Base-by-base conservation (phyloP, 2,329 filamentous ascomycete genomes). In the Aspergillus brunneoviolaceus region DNA sequence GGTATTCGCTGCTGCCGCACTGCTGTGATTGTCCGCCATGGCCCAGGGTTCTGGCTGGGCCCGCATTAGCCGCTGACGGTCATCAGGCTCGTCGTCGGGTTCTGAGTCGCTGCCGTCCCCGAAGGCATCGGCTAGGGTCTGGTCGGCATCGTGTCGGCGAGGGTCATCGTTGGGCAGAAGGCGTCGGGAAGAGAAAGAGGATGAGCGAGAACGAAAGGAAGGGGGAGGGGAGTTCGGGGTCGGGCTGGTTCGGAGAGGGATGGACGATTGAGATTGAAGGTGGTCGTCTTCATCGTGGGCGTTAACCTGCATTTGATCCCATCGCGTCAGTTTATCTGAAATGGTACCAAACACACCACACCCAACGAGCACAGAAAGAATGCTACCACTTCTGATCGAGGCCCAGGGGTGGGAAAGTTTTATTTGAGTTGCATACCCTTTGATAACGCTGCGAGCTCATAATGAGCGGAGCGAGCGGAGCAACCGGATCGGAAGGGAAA, bases 121-220 rank as follows among this genome's bases (percentile, higher is more conserved):
- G 75, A 99, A 99, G 0, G 95, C 92, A 73, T 98, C 94, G 68
- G 91, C 91, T 14, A 99, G 84, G n/a, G 91, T 89, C 63, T 89
- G 84, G 69, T 96, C 88, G 62, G 92, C 89, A 60, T 85, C 81
- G 66, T 77, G 79, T 57, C 75, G 72, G 59, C 80, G 75, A 45
- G 81, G 80, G 66, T 84, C 81, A 60, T 82, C 76, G 55, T 82
- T 54, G 5, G 21, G 80, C 75, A 81, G 82, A 79, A 78, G 78
- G 57, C 81, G 82, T 62, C 80, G 78, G 50, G 81, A 80, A 21
- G 80, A 76, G 33, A 83, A 84, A 39, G 90, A 93, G 1, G 92
- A 92, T 33, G 89, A 83, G 72, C 90, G 87, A 51, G 93, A 97
- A 74, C 88, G 91, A 77, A 97, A 98, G 1, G 94, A 97, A 2